These are phyloP conservation scores for Penicillium vulpinum DNA, from an alignment of 2,329 filamentous ascomycete species.

Conservation along the genomic window DNA sequence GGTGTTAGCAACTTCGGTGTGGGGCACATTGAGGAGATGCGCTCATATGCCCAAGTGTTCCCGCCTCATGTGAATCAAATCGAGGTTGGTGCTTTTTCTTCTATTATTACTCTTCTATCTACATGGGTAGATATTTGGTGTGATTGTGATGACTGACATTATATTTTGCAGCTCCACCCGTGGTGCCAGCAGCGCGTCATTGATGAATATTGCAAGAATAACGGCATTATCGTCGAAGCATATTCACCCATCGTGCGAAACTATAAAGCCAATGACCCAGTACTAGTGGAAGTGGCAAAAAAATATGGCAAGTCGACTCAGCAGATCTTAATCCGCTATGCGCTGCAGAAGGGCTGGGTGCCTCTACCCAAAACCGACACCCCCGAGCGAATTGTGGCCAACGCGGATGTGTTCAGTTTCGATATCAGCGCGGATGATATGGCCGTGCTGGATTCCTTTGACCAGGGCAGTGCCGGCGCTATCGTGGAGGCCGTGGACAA, in stretches of 20 bases:
- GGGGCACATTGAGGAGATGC: slow-evolving; percentile 68
- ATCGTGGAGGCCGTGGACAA: slow-evolving; percentile 51
- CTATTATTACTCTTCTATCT: not conserved
- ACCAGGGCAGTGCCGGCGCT: slow-evolving; percentile 51
- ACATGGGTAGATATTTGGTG: not conserved
- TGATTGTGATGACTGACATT: slow-evolving; percentile 16
- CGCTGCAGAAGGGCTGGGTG: slow-evolving; percentile 73
- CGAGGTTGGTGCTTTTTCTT: slow-evolving; percentile 53
- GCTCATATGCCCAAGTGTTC: slow-evolving; percentile 63
- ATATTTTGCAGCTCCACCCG: slow-evolving; percentile 60
- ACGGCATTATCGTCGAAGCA: slow-evolving; percentile 55
- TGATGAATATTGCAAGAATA: slow-evolving; percentile 55
- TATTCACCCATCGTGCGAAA: slow-evolving; percentile 63
- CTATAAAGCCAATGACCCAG: slow-evolving; percentile 68
- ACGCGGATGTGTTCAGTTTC: slow-evolving; percentile 64
- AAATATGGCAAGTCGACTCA: slow-evolving; percentile 73
- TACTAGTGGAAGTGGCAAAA: slow-evolving; percentile 63
- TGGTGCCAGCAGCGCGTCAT: slow-evolving; percentile 67
- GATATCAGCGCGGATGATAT: slow-evolving; percentile 60
- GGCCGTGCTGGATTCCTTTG: slow-evolving; percentile 52
- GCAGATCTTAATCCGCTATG: slow-evolving; percentile 79
- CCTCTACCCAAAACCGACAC: slow-evolving; percentile 75
- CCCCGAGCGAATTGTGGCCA: slow-evolving; percentile 65
- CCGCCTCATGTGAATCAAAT: slow-evolving; percentile 74
- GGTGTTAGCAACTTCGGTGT: slow-evolving; percentile 73